phyloP scores from a whole-genome alignment of 164 flowering plant species.

The Nymphaea colorata region DNA sequence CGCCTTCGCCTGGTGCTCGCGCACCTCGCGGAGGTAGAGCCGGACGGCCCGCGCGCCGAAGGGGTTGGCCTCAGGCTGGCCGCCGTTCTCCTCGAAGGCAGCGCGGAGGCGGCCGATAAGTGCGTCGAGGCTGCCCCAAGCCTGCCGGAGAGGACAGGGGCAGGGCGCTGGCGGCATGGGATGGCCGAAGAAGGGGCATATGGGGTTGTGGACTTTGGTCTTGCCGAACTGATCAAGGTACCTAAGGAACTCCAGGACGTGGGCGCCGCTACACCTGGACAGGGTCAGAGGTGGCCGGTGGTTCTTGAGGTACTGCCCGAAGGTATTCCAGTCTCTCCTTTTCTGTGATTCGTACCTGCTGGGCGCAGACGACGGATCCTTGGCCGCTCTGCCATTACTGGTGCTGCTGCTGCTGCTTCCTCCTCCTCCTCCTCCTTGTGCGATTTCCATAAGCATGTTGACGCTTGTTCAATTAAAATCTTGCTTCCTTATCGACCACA shows the following conservation, averaged over 20 bases:
- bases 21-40: slow-evolving; percentile 52
- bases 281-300: slow-evolving; percentile 60
- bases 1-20: slow-evolving; percentile 55
- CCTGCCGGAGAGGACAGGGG: slow-evolving; percentile 58
- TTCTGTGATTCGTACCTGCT: slow-evolving; percentile 71
- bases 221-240: slow-evolving; percentile 71
- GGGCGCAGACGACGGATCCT: slow-evolving; percentile 10
- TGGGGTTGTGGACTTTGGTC: slow-evolving; percentile 47
- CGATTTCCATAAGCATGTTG: neutral
- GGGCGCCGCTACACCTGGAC: slow-evolving; percentile 57
- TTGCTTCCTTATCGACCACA: too few species aligned
- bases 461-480: neutral
- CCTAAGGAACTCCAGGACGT: slow-evolving; percentile 58
- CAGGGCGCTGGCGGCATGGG: slow-evolving; percentile 62
- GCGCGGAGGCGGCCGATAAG: slow-evolving; percentile 68
- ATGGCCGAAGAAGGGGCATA: slow-evolving; percentile 60
- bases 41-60: slow-evolving; percentile 59
- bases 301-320: slow-evolving; percentile 55
- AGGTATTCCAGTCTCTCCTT: slow-evolving; percentile 69
- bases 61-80: slow-evolving; percentile 60
- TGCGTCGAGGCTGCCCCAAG: slow-evolving; percentile 74
- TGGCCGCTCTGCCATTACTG: neutral
- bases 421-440: neutral
- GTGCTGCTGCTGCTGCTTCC: neutral
- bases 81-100: slow-evolving; percentile 69